These are phyloP conservation scores for Venturia aucupariae DNA, from an alignment of 2,329 filamentous ascomycete genomes.

Conservation along the genomic window DNA sequence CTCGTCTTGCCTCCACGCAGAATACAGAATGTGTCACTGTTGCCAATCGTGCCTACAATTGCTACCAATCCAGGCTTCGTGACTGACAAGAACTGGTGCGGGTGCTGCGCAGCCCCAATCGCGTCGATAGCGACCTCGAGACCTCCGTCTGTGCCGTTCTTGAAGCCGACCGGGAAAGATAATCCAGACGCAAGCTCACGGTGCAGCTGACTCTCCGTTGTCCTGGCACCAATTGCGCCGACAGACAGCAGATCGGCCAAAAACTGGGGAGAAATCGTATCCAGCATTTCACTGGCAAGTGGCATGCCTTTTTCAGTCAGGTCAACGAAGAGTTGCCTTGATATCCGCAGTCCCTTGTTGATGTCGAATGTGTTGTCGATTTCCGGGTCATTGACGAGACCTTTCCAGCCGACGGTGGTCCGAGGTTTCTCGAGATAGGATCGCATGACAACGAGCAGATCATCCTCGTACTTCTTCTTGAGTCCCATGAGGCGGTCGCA, in stretches of 20 bases:
- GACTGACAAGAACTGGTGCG: conserved; percentile 94
- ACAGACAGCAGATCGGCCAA: conserved; percentile 84
- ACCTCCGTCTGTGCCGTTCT: conserved; percentile 94
- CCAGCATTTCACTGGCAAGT: conserved; percentile 93
- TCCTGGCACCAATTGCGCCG: conserved; percentile 89
- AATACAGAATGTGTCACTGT: conserved; percentile 96
- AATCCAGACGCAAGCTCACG: conserved; percentile 88
- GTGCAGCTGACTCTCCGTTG: conserved; percentile 92
- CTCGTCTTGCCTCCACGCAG: conserved; percentile 85
- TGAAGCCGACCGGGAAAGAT: conserved; percentile 97
- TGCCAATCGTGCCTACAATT: conserved; percentile 88
- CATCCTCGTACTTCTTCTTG: conserved; percentile 80
- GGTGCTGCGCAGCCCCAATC: conserved; percentile 83
- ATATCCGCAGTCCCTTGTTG: conserved; percentile 86
- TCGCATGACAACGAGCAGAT: conserved; percentile 93
- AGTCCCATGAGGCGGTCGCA: conserved; percentile 72
- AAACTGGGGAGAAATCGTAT: conserved; percentile 97
- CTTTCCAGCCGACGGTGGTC: conserved; percentile 98
- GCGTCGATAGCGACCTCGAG: conserved; percentile 88
- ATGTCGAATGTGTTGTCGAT: conserved; percentile 99
- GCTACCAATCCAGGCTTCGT: conserved; percentile 94
- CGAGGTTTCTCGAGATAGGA: conserved; percentile 97
- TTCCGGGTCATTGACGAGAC: conserved; percentile 95
- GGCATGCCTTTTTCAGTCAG: conserved; percentile 90
- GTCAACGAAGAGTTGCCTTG: conserved; percentile 86